These are phyloP conservation scores for Penstemon eatonii DNA, from an alignment of 257 asterid genomes.

Conservation along the genomic window DNA sequence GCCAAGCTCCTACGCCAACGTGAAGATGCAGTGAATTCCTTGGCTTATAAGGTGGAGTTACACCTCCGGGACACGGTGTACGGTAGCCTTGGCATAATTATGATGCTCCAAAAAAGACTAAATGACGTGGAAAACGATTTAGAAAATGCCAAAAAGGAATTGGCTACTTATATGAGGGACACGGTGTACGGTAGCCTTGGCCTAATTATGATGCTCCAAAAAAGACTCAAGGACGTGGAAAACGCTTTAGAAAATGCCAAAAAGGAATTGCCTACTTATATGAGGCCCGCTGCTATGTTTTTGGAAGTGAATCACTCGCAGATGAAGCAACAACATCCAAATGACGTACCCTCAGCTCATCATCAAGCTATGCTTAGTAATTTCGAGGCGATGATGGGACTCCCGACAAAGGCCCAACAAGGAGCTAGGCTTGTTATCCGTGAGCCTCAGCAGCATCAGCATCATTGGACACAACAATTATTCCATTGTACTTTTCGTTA, in stretches of 20 bases:
- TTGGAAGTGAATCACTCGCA: slow-evolving; percentile 46
- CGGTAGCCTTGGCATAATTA: slow-evolving; percentile 10
- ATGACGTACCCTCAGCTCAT: slow-evolving; percentile 33
- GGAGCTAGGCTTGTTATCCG: slow-evolving; percentile 47
- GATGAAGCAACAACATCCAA: slow-evolving; percentile 39
- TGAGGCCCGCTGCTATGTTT: slow-evolving; percentile 41
- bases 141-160: too few relatives aligned
- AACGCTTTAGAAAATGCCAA: slow-evolving; percentile 52
- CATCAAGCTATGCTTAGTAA: slow-evolving; percentile 41
- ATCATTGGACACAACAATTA: slow-evolving; percentile 38
- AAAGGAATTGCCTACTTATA: slow-evolving; percentile 54
- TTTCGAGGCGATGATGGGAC: slow-evolving; percentile 50
- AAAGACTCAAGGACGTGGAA: slow-evolving; percentile 53
- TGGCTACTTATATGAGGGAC: slow-evolving; percentile 68
- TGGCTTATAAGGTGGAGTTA: too few relatives aligned
- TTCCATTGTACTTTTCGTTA: neutral
- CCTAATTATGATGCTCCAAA: slow-evolving; percentile 68
- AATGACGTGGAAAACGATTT: too few relatives aligned
- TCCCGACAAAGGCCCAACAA: slow-evolving; percentile 42
- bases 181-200: slow-evolving; percentile 94
- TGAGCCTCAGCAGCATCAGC: slow-evolving; percentile 36
- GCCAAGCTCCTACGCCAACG: too few relatives aligned
- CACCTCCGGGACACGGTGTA: too few relatives aligned
- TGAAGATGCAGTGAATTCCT: too few relatives aligned
- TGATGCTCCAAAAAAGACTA: too few relatives aligned